Evolutionary conservation across 495 filamentous ascomycete genomes (phyloP).

Genomic region (Aspergillus nidulans): DNA sequence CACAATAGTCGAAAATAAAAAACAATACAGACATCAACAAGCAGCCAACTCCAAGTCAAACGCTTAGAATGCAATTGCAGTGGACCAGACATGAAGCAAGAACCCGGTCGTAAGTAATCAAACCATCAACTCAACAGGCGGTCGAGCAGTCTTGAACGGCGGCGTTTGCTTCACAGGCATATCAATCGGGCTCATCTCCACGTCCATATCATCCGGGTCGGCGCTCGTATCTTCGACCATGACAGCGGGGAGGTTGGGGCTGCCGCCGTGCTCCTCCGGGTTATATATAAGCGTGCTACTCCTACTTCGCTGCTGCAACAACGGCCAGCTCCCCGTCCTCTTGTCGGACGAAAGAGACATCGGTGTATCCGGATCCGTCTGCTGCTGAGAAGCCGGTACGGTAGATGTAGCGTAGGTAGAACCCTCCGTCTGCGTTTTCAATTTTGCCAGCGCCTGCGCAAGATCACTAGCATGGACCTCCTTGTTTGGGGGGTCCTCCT

Average conservation of each 20-base stretch:
- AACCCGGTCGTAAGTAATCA: slow-evolving; percentile 9
- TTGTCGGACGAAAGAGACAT: slow-evolving; percentile 37
- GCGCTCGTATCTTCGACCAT: slow-evolving; percentile 85
- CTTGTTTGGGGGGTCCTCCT: slow-evolving; percentile 91
- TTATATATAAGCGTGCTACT: slow-evolving; percentile 72
- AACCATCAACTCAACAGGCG: slow-evolving; percentile 88
- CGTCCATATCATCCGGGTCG: slow-evolving; percentile 38
- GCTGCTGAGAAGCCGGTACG: slow-evolving; percentile 1
- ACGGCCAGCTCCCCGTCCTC: slow-evolving; percentile 38
- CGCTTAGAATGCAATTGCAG: slow-evolving; percentile 17
- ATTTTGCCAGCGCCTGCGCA: slow-evolving; percentile 67
- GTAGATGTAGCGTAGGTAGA: neutral
- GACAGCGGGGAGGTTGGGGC: slow-evolving; percentile 78
- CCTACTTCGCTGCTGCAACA: slow-evolving; percentile 44
- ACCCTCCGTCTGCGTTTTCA: slow-evolving; percentile 43
- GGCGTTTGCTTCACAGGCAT: slow-evolving; percentile 51
- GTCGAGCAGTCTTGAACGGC: slow-evolving; percentile 67
- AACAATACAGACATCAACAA: neutral
- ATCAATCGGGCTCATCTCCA: slow-evolving; percentile 41
- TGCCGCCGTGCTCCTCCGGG: slow-evolving; percentile 68
- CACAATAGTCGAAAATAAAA: slow-evolving; percentile 10
- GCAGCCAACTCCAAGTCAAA: slow-evolving; percentile 2
- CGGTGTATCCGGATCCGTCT: slow-evolving; percentile 30
- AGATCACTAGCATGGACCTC: slow-evolving; percentile 89
- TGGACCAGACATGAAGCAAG: slow-evolving; percentile 12